Percentiles rank a stretch among this genome's conserved stretches.
These are phyloP conservation scores for Mortierella sp. DNA, from an alignment of 371 early-diverging fungal species.

Conservation along the genomic window DNA sequence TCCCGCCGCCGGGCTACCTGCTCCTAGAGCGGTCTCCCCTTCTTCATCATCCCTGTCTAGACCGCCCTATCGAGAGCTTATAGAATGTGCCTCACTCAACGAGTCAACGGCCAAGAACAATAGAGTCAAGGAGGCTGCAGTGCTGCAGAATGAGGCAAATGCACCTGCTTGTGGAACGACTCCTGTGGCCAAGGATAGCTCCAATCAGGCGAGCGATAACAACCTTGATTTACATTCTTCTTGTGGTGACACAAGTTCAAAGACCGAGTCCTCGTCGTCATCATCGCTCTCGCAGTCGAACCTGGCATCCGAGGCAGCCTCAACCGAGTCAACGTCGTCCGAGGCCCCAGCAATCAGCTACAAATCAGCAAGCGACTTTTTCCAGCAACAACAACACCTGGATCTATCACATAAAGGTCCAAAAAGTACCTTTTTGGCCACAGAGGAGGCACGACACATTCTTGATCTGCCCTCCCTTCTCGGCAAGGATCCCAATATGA, in stretches of 20 bases:
- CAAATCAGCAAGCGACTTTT: neutral
- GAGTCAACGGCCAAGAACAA: neutral
- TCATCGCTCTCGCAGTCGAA: neutral
- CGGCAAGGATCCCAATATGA: constrained; percentile 36
- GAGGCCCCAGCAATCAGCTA: neutral
- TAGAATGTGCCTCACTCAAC: constrained; percentile 35
- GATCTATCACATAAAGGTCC: neutral
- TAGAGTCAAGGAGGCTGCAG: too few relatives aligned
- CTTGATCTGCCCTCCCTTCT: constrained; percentile 38
- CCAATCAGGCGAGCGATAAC: neutral
- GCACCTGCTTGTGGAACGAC: too few relatives aligned
- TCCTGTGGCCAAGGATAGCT: neutral
- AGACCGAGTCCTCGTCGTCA: neutral
- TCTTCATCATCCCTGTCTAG: constrained; percentile 23
- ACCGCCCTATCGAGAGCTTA: constrained; percentile 32
- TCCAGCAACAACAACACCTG: neutral
- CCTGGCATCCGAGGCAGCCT: neutral
- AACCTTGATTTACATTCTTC: neutral
- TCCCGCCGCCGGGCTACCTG: constrained; percentile 1
- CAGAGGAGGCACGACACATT: constrained; percentile 37
- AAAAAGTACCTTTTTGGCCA: constrained; percentile 22
- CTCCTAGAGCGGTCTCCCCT: constrained; percentile 12
- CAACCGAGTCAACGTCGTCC: neutral
- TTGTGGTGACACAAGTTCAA: constrained; percentile 8
- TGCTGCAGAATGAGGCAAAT: too few relatives aligned